A percentile compares a stretch with the other conserved stretches of the same genome.
phyloP scores from a whole-genome alignment of 169 alveolate genomes.

The Cryptosporidium baileyi region DNA sequence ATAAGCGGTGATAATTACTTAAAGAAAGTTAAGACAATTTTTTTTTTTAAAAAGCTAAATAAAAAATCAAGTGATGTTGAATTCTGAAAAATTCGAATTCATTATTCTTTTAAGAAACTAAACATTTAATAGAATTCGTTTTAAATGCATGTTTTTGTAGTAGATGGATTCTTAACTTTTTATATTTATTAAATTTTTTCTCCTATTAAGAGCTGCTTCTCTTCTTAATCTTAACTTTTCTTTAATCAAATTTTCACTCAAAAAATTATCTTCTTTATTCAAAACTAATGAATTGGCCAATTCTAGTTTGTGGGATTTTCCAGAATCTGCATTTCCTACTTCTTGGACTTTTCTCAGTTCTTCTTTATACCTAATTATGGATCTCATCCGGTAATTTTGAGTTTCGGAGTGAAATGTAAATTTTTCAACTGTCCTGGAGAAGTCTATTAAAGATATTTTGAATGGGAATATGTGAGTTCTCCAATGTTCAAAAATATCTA shows the following conservation, averaged over 20 bases:
- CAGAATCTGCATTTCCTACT: not conserved
- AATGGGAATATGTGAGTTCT: not conserved
- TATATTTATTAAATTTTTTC: slow-evolving; percentile 6
- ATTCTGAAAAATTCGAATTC: too few relatives aligned
- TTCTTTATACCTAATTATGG: slow-evolving; percentile 6
- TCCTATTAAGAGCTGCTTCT: slow-evolving; percentile 25
- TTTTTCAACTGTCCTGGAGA: slow-evolving; percentile 3
- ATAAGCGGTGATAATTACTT: slow-evolving; percentile 50
- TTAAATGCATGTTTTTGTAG: too few relatives aligned
- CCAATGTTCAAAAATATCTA: slow-evolving; percentile 49
- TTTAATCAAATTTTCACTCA: not conserved
- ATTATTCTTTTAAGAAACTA: too few relatives aligned
- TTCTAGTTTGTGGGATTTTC: too few relatives aligned
- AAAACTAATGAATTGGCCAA: too few relatives aligned
- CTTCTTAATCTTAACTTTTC: not conserved
- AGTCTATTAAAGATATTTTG: slow-evolving; percentile 29
- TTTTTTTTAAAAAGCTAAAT: not conserved
- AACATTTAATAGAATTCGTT: too few relatives aligned
- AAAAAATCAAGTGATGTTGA: too few relatives aligned
- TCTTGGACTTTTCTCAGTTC: not conserved
- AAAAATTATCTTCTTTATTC: not conserved
- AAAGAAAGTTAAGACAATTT: not conserved
- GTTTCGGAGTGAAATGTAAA: slow-evolving; percentile 5
- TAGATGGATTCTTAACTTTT: not conserved
- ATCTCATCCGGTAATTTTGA: slow-evolving; percentile 34